phyloP scores from a whole-genome alignment of 345 rosid species.

The Kernera saxatilis region DNA sequence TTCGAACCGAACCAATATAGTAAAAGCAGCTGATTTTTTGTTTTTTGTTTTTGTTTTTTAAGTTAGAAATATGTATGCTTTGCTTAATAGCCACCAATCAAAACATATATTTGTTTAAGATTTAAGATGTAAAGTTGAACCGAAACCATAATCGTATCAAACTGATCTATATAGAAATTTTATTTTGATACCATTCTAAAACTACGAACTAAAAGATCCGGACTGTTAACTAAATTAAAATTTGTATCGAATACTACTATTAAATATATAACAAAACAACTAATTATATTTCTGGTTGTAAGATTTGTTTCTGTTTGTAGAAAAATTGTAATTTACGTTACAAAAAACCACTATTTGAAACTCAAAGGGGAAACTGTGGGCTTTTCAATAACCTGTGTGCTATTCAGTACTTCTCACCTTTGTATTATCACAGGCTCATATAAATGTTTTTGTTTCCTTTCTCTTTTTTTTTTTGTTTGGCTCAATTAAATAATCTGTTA shows the following conservation, averaged over 20 bases:
- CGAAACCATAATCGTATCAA: background rate
- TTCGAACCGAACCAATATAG: background rate
- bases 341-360: conserved; percentile 5
- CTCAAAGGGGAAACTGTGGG: conserved; percentile 20
- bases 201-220: background rate
- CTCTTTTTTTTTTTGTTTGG: conserved; percentile 21
- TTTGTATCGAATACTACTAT: background rate
- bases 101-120: background rate
- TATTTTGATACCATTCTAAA: background rate
- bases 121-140: background rate
- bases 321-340: background rate
- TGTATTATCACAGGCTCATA: background rate
- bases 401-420: background rate
- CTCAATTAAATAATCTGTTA: background rate
- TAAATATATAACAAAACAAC: background rate
- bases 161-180: background rate
- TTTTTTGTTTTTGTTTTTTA: no score
- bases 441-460: conserved; percentile 29
- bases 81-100: background rate
- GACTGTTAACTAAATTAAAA: background rate
- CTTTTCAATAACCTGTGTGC: conserved; percentile 20
- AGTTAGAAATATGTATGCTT: background rate
- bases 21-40: no score
- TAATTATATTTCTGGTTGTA: background rate
- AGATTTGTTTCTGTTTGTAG: background rate